Conservation (phyloP, 2,329 filamentous ascomycete species). For the Xylariales sp. region DNA sequence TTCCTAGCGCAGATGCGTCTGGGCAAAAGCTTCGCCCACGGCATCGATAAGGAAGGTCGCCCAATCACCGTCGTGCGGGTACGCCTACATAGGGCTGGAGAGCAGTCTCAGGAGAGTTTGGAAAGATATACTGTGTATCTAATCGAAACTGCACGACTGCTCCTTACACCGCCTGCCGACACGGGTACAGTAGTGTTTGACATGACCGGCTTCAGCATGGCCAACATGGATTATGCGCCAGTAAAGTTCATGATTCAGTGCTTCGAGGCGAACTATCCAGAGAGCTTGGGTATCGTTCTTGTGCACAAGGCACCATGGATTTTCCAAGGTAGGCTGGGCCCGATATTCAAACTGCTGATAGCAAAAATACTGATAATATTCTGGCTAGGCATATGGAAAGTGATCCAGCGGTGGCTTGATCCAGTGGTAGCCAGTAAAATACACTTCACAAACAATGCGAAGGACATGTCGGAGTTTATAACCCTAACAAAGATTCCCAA, state of each 20-base stretch:
- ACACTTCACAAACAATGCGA: slow-evolving; percentile 79
- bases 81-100: slow-evolving; percentile 73
- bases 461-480: slow-evolving; percentile 77
- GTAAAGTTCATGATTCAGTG: slow-evolving; percentile 99
- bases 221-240: slow-evolving; percentile 97
- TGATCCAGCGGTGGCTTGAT: slow-evolving; percentile 94
- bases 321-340: slow-evolving; percentile 67
- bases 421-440: slow-evolving; percentile 94
- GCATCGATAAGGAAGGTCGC: slow-evolving; percentile 75
- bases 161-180: slow-evolving; percentile 75
- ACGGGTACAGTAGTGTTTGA: slow-evolving; percentile 94
- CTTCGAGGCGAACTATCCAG: slow-evolving; percentile 97
- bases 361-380: no score
- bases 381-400: slow-evolving; percentile 77
- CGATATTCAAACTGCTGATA: slow-evolving; percentile 9
- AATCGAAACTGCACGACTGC: slow-evolving; percentile 89
- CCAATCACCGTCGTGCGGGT: slow-evolving; percentile 86
- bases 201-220: slow-evolving; percentile 88
- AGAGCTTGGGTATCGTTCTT: slow-evolving; percentile 82
- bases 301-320: slow-evolving; percentile 97
- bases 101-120: slow-evolving; percentile 76
- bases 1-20: slow-evolving; percentile 80
- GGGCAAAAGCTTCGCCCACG: slow-evolving; percentile 92
- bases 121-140: slow-evolving; percentile 90
- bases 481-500: slow-evolving; percentile 66